Evolutionary conservation across 2,329 filamentous ascomycete genomes (phyloP).

Genomic region (Blumeriella jaapii): DNA sequence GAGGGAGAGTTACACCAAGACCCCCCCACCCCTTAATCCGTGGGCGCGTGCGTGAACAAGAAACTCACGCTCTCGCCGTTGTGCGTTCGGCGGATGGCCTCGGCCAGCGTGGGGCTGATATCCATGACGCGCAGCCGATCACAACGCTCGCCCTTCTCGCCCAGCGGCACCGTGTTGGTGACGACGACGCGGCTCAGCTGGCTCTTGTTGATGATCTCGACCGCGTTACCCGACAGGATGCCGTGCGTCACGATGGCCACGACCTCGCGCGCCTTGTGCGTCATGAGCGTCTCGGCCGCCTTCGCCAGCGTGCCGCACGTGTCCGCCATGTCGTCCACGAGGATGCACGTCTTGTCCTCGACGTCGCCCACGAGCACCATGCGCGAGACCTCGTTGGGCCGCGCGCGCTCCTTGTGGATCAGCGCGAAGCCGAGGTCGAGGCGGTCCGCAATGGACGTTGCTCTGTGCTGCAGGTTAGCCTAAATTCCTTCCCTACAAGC

Average conservation of each 20-base stretch:
- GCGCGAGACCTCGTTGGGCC: conserved; percentile 81
- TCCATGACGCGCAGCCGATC: conserved; percentile 81
- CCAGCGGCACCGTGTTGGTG: conserved; percentile 77
- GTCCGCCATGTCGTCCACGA: conserved; percentile 97
- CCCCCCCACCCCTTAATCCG: conserved; percentile 26
- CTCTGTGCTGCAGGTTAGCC: conserved; percentile 36
- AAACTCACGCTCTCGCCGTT: conserved; percentile 58
- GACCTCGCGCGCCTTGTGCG: conserved; percentile 76
- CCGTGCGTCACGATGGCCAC: conserved; percentile 94
- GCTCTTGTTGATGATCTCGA: conserved; percentile 60
- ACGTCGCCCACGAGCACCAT: conserved; percentile 97
- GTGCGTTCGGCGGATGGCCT: conserved; percentile 57
- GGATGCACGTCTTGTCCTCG: conserved; percentile 79
- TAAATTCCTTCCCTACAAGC: not conserved
- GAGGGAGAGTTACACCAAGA: too few relatives aligned
- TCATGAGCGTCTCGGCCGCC: conserved; percentile 78
- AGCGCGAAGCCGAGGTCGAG: conserved; percentile 85
- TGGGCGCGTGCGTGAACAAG: conserved; percentile 55
- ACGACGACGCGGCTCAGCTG: conserved; percentile 70
- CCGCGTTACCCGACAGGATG: conserved; percentile 79
- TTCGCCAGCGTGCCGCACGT: conserved; percentile 85
- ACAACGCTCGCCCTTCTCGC: conserved; percentile 69
- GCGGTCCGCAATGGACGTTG: conserved; percentile 85
- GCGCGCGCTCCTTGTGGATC: conserved; percentile 91
- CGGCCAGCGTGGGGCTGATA: conserved; percentile 72